Evolutionary conservation across 2,329 filamentous ascomycete genomes (phyloP), one percentile per base, ranked within the genome.

Genomic region (Colletotrichum limetticola): DNA sequence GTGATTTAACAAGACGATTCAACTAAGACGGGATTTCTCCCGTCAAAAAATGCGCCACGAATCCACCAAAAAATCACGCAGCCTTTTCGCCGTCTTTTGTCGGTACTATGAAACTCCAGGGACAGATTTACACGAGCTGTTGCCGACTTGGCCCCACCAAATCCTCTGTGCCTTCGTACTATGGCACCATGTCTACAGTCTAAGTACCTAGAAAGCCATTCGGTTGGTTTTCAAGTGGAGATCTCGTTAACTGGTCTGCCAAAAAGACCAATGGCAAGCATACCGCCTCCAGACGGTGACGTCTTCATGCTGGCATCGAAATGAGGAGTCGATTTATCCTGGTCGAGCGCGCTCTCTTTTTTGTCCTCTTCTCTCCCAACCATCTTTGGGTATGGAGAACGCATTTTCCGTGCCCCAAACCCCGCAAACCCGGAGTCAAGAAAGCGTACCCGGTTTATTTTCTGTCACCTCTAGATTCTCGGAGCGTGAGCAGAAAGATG

Each of bases 181-280:
- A 55, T 42, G 11, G 42, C 42, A 49, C 42, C 42, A 37, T 28
- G 37, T 32, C n/a, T 26, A 26, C 26, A 26, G 26, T 26, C 26
- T 46, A 3, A 7, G 37, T 42, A 22, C 37, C 6, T 22, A 16
- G 42, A 19, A 19, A 26, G 52, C 30, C 55, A 16, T 62, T 32
- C 59, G 28, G 46, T 57, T 35, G 58, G 58, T 32, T 55, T 59
- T 4, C 55, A 70, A 3, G 30, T 68, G 63, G 68, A 16, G 14
- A 60, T 26, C 5, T 24, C 55, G 16, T 22, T 26, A 3, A n/a
- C 8, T 22, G 24, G 22, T 49, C 19, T 24, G 19, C 24, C n/a
- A 26, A 11, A 22, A n/a, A 67, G 63, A 49, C 68, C 63, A 71
- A 71, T 67, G n/a, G 46, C 16, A 56, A 46, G 3, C 46, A 26